Evolutionary conservation across 495 filamentous ascomycete species (phyloP).

Genomic region (Ramalina intermedia): DNA sequence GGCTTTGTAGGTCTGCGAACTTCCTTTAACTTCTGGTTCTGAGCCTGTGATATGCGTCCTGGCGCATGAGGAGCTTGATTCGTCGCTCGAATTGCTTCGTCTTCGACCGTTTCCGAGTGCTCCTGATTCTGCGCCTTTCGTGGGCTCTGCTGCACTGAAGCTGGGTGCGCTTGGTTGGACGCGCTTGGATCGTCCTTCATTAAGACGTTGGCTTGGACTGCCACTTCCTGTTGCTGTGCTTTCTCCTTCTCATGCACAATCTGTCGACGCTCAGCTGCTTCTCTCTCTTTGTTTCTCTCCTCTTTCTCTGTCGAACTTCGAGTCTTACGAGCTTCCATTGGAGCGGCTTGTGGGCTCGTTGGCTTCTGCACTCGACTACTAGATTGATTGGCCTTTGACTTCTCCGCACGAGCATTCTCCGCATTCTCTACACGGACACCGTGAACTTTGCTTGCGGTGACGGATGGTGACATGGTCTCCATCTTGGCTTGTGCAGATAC

Average conservation of each 20-base stretch:
- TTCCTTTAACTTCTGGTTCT: constrained; percentile 39
- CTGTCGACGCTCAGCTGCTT: constrained; percentile 42
- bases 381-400: neutral
- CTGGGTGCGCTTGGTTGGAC: constrained; percentile 23
- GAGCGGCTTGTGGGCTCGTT: constrained; percentile 11
- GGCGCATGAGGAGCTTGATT: constrained; percentile 37
- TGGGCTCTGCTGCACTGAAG: constrained; percentile 35
- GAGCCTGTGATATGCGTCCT: constrained; percentile 6
- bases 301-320: constrained; percentile 61
- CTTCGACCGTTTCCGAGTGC: constrained; percentile 16
- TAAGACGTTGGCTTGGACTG: constrained; percentile 27
- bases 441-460: constrained; percentile 1
- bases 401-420: neutral
- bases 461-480: constrained; percentile 31
- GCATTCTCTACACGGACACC: neutral
- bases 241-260: constrained; percentile 46
- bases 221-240: constrained; percentile 49
- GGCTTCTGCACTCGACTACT: neutral
- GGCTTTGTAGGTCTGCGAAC: constrained; percentile 52
- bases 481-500: constrained; percentile 63
- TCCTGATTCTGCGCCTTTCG: constrained; percentile 30
- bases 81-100: constrained; percentile 34
- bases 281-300: constrained; percentile 49
- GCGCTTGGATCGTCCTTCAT: neutral
- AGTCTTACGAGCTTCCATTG: constrained; percentile 42